These are phyloP conservation scores for Penicillium sp. DNA, from an alignment of 2,329 filamentous ascomycete genomes.

Conservation along the genomic window DNA sequence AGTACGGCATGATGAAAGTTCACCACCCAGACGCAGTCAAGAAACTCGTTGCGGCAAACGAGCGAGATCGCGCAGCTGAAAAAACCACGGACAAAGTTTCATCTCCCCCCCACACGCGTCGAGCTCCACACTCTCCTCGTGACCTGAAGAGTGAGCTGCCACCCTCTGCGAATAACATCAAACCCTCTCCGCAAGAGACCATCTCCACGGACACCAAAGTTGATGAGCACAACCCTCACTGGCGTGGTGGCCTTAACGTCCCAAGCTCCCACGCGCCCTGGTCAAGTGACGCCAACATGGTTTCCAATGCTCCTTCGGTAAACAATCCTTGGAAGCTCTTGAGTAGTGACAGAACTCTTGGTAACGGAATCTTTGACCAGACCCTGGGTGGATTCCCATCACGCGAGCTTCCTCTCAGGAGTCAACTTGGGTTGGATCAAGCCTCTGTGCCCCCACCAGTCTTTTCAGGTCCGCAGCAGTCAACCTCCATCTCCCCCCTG, in stretches of 20 bases:
- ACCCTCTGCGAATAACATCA: not conserved
- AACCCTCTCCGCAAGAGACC: constrained; percentile 17
- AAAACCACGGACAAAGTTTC: constrained; percentile 20
- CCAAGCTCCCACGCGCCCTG: constrained; percentile 35
- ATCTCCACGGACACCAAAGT: constrained; percentile 22
- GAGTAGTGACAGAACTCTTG: constrained; percentile 51
- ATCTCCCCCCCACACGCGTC: constrained; percentile 22
- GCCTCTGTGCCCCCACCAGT: constrained; percentile 30
- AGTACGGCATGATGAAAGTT: constrained; percentile 59
- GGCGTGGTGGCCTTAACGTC: constrained; percentile 34
- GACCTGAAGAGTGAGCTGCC: constrained; percentile 23
- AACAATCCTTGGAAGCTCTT: constrained; percentile 56
- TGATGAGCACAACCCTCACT: constrained; percentile 33
- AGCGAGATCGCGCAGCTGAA: constrained; percentile 32
- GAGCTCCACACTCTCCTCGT: constrained; percentile 26
- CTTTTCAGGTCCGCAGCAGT: constrained; percentile 31
- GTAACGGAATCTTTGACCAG: constrained; percentile 59
- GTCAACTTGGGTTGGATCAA: constrained; percentile 37
- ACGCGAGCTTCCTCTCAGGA: constrained; percentile 39
- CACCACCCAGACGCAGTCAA: constrained; percentile 52
- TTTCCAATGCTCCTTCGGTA: constrained; percentile 28
- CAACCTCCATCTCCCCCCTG: constrained; percentile 29
- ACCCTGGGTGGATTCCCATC: constrained; percentile 45
- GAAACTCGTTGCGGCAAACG: constrained; percentile 35
- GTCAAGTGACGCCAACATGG: constrained; percentile 32